Evolutionary conservation across 75 land plant species (phyloP).

Genomic region (Pinus taeda): DNA sequence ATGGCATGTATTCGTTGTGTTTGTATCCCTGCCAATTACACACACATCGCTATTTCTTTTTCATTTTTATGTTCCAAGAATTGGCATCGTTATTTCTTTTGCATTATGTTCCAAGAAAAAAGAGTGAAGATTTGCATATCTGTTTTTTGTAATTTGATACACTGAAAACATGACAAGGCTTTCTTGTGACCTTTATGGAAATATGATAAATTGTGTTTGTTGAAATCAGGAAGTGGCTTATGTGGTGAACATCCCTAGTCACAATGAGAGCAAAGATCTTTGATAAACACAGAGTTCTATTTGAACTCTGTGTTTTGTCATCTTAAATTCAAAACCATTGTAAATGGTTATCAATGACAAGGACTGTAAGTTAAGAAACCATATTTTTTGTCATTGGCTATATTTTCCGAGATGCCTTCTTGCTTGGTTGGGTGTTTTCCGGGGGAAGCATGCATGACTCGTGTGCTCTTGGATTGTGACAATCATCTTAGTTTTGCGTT

Average conservation of each 20-base stretch:
- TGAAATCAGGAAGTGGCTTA: no score
- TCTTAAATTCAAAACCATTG: no score
- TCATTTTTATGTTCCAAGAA: no score
- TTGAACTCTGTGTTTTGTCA: neutral
- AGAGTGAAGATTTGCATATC: neutral
- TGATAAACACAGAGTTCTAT: neutral
- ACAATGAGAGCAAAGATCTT: neutral
- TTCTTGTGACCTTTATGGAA: no score
- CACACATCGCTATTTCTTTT: neutral
- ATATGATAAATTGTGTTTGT: no score
- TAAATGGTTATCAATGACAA: no score
- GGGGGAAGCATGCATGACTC: neutral
- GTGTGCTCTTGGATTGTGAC: neutral
- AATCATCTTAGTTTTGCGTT: neutral
- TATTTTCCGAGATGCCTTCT: neutral
- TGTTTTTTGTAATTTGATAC: neutral
- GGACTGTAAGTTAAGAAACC: no score
- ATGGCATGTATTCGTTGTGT: neutral
- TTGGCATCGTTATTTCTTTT: neutral
- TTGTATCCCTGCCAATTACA: neutral
- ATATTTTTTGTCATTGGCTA: no score
- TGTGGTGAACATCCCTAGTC: neutral
- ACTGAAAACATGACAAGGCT: no score
- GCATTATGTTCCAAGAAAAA: neutral
- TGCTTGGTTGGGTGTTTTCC: neutral